phyloP scores from a whole-genome alignment of 345 rosid species.

The Rubroshorea leprosula region DNA sequence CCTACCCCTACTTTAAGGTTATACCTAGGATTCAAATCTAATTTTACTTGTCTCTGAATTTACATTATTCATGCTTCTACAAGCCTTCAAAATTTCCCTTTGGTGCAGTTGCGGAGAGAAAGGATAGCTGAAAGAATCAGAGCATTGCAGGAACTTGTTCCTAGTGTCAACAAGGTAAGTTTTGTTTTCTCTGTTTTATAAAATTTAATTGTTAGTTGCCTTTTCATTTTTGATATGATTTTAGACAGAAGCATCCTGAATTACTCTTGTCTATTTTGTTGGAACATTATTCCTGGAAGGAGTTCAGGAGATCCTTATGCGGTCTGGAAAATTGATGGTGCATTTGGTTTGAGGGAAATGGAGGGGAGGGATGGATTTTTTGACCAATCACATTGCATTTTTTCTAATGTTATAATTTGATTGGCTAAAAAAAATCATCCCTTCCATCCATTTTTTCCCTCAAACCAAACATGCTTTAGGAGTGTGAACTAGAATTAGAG shows the following conservation, averaged over 20 bases:
- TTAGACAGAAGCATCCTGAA: background rate
- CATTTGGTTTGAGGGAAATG: too few species aligned
- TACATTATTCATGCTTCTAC: background rate
- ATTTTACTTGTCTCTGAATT: background rate
- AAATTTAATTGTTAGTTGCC: conserved; percentile 1
- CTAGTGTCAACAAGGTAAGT: conserved; percentile 91
- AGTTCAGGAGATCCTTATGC: too few species aligned
- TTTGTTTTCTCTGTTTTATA: conserved; percentile 13
- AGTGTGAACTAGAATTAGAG: too few species aligned
- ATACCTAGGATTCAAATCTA: background rate
- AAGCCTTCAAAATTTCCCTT: conserved; percentile 9
- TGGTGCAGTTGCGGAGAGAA: conserved; percentile 84
- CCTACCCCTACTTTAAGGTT: background rate
- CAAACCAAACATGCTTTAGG: too few species aligned
- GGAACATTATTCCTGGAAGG: too few species aligned
- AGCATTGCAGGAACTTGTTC: conserved; percentile 96
- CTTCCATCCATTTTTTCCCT: too few species aligned
- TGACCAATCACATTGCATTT: too few species aligned
- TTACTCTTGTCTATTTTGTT: too few species aligned
- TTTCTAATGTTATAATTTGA: too few species aligned
- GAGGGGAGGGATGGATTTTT: too few species aligned
- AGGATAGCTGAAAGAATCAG: conserved; percentile 98
- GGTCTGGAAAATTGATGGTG: too few species aligned
- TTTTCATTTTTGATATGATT: background rate
- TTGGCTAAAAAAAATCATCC: too few species aligned